Conservation (phyloP, 768 basidiomycete genomes). For the Mycena floridula region DNA sequence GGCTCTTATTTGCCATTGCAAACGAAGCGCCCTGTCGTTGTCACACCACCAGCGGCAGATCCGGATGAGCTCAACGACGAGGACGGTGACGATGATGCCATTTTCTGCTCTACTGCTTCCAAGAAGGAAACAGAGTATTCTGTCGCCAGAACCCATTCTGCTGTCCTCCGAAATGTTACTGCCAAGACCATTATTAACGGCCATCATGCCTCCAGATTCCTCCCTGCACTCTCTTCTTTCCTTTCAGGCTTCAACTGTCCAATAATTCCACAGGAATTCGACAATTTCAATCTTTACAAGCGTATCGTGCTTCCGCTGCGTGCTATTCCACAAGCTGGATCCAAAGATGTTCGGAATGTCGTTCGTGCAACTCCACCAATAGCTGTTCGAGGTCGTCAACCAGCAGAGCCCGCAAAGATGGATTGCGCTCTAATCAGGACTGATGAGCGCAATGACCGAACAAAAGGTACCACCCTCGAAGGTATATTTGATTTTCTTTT, state of each 20-base stretch:
- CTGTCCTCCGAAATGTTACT: neutral
- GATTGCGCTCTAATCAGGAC: neutral
- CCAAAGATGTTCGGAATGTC: neutral
- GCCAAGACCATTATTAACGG: neutral
- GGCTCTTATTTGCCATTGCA: neutral
- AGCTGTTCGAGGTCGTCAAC: neutral
- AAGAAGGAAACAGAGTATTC: neutral
- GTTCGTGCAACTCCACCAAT: neutral
- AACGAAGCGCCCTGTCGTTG: neutral
- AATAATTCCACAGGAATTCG: neutral
- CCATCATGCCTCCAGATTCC: neutral
- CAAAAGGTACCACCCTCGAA: neutral
- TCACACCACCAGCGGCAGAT: neutral
- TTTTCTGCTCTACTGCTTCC: neutral
- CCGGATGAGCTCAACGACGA: neutral
- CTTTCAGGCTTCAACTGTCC: neutral
- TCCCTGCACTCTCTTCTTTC: neutral
- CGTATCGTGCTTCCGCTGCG: neutral
- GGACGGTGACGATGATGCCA: neutral
- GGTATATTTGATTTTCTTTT: neutral
- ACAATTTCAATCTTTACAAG: neutral
- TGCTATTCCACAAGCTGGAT: neutral
- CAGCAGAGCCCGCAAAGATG: neutral
- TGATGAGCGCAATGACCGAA: neutral
- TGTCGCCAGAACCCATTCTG: neutral